These are phyloP conservation scores for Podospora tetraspora DNA, from an alignment of 495 filamentous ascomycete species.

Conservation along the genomic window DNA sequence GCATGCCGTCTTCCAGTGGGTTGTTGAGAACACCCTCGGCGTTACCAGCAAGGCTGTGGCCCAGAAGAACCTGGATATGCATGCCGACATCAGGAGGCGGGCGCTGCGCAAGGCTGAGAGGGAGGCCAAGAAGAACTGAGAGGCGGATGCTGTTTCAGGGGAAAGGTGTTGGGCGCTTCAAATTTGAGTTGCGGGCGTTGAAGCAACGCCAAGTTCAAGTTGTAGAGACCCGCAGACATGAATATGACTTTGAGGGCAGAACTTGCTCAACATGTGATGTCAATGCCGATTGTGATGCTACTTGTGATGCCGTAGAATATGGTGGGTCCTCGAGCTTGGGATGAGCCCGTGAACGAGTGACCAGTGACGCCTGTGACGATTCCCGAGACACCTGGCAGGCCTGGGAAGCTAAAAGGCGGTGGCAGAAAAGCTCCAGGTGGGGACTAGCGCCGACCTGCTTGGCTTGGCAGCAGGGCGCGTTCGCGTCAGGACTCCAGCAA, in stretches of 20 bases:
- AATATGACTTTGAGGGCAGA: background rate
- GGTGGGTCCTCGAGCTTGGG: background rate
- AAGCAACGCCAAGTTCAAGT: background rate
- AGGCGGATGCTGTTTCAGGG: constrained; percentile 2
- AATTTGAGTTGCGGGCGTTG: background rate
- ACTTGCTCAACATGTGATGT: background rate
- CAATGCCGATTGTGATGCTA: background rate
- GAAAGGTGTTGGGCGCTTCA: background rate
- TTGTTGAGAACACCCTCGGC: constrained; percentile 64
- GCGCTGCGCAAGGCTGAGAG: constrained; percentile 86
- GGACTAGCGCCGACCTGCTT: constrained; percentile 12
- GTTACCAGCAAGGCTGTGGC: constrained; percentile 58
- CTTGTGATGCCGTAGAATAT: background rate
- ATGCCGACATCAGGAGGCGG: constrained; percentile 78
- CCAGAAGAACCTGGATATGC: constrained; percentile 68
- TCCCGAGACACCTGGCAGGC: background rate
- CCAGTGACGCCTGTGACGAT: background rate
- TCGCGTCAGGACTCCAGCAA: constrained; percentile 16
- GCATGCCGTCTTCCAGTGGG: constrained; percentile 86
- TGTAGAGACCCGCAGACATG: background rate
- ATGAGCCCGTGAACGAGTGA: background rate
- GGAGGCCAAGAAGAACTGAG: constrained; percentile 60
- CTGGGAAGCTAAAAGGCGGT: constrained; percentile 15
- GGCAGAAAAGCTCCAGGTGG: constrained; percentile 14
- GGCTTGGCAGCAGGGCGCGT: constrained; percentile 19